A percentile compares a stretch with the other conserved stretches of the same genome.
Evolutionary conservation across 768 basidiomycete species (phyloP).

Genomic region (Boletus rubropictus): DNA sequence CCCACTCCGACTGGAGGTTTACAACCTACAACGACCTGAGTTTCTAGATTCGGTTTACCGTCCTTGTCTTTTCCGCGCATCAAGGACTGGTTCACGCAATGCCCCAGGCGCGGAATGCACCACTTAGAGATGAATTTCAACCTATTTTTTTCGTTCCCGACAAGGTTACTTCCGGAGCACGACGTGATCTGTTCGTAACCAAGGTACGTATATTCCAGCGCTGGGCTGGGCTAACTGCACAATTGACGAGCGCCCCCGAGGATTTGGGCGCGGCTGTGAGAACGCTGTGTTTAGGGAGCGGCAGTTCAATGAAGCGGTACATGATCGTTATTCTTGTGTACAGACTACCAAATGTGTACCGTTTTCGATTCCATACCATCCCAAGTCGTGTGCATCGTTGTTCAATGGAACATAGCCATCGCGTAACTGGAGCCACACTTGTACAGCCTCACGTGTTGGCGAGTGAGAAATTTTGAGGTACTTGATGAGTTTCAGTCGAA

Average conservation of each 20-base stretch:
- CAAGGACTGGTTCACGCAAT: slow-evolving; percentile 13
- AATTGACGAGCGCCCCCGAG: slow-evolving; percentile 7
- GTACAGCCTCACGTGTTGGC: slow-evolving; percentile 31
- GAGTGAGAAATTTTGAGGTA: slow-evolving; percentile 27
- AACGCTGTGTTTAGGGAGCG: slow-evolving; percentile 6
- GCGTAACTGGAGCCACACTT: slow-evolving; percentile 53
- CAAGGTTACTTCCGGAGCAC: neutral
- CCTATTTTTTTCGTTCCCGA: slow-evolving; percentile 2
- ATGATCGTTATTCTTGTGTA: slow-evolving; percentile 13
- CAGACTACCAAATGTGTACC: slow-evolving; percentile 34
- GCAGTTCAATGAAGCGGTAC: neutral
- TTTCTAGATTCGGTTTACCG: slow-evolving; percentile 9
- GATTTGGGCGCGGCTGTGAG: slow-evolving; percentile 7
- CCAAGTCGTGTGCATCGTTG: slow-evolving; percentile 49
- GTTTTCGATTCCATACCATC: slow-evolving; percentile 70
- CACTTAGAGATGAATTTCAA: slow-evolving; percentile 1
- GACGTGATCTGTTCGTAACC: slow-evolving; percentile 4
- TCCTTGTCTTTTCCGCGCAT: slow-evolving; percentile 3
- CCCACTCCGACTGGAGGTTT: slow-evolving; percentile 15
- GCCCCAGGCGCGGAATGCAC: slow-evolving; percentile 3
- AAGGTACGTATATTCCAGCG: slow-evolving; percentile 12
- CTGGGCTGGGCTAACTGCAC: slow-evolving; percentile 1
- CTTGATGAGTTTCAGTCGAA: slow-evolving; percentile 63
- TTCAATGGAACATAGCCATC: slow-evolving; percentile 48
- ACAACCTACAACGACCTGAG: slow-evolving; percentile 15